phyloP scores from a whole-genome alignment of 73 alveolate species.

The Blepharisma stoltei region DNA sequence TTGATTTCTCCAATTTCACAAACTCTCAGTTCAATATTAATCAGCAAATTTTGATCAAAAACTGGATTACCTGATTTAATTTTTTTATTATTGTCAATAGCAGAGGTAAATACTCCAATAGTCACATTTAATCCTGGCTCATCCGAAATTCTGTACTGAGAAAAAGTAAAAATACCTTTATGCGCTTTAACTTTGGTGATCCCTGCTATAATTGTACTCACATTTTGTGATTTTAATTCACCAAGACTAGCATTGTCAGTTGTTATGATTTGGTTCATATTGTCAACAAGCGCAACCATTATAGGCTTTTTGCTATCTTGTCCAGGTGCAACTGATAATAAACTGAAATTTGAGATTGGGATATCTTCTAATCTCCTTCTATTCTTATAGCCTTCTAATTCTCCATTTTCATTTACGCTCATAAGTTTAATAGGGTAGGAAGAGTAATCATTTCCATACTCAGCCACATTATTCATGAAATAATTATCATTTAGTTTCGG shows the following conservation, averaged over 20 bases:
- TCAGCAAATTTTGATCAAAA: too few relatives aligned
- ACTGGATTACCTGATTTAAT: too few relatives aligned
- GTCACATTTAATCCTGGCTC: too few relatives aligned
- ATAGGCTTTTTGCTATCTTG: neutral
- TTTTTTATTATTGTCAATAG: too few relatives aligned
- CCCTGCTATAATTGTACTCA: neutral
- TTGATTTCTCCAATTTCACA: conserved; percentile 10
- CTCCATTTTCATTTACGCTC: neutral
- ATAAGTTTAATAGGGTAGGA: neutral
- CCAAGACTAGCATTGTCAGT: neutral
- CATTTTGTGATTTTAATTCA: neutral
- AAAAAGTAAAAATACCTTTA: conserved; percentile 10
- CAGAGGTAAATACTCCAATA: too few relatives aligned
- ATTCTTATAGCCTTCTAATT: too few relatives aligned
- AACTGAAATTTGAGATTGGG: too few relatives aligned
- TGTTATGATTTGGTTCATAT: neutral
- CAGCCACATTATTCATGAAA: neutral
- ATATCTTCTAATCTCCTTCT: too few relatives aligned
- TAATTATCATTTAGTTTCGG: neutral
- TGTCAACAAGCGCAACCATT: conserved; percentile 3
- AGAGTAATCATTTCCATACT: neutral
- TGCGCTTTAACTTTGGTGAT: neutral
- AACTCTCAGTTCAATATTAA: neutral
- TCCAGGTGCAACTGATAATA: neutral
- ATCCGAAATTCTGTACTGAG: neutral